Conservation (phyloP, 305 asterid species). For the Plantago coronopus region DNA sequence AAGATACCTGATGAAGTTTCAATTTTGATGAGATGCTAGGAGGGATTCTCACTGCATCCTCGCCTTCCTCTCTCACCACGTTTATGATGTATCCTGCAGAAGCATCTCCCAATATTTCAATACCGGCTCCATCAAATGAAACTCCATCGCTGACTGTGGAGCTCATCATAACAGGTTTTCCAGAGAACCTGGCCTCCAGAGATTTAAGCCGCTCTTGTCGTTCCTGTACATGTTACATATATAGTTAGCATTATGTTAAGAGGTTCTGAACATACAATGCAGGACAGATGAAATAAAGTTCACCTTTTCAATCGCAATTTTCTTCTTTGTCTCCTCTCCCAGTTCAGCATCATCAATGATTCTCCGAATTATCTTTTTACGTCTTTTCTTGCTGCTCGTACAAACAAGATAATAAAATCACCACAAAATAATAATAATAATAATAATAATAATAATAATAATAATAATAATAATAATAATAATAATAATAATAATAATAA, state of each 20-base stretch:
- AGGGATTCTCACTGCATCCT: slow-evolving; percentile 90
- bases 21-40: slow-evolving; percentile 82
- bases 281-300: slow-evolving; percentile 1
- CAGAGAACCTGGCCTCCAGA: slow-evolving; percentile 72
- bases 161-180: slow-evolving; percentile 48
- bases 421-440: too few relatives aligned
- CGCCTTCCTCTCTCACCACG: slow-evolving; percentile 94
- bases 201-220: slow-evolving; percentile 99
- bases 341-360: slow-evolving; percentile 93
- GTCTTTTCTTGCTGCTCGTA: slow-evolving; percentile 64
- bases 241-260: slow-evolving; percentile 12
- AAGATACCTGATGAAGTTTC: slow-evolving; percentile 83
- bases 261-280: slow-evolving; percentile 18
- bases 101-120: slow-evolving; percentile 68
- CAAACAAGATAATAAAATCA: slow-evolving; percentile 21
- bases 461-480: too few relatives aligned
- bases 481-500: too few relatives aligned
- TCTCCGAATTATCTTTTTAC: slow-evolving; percentile 85
- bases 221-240: slow-evolving; percentile 52
- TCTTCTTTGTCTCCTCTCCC: slow-evolving; percentile 95
- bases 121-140: slow-evolving; percentile 53
- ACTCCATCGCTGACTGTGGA: slow-evolving; percentile 41
- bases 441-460: too few relatives aligned
- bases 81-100: slow-evolving; percentile 79
- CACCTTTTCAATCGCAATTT: slow-evolving; percentile 98